phyloP scores from a whole-genome alignment of 257 asterid species.

The Phtheirospermum japonicum region DNA sequence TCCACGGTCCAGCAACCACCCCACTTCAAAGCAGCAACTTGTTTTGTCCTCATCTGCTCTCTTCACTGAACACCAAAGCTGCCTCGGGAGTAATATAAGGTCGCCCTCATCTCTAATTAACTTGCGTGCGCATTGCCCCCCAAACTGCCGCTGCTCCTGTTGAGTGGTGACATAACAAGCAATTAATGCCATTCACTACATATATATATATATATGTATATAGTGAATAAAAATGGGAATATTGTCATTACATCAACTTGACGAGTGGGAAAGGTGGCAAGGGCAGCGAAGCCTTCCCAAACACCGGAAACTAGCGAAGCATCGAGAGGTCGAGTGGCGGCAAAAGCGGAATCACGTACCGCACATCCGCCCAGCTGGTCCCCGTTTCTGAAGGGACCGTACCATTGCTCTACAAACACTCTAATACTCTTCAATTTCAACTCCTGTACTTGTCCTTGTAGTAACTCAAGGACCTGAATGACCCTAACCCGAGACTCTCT shows the following conservation, averaged over 20 bases:
- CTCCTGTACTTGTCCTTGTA: not conserved
- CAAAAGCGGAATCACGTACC: constrained; percentile 87
- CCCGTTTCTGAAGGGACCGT: constrained; percentile 92
- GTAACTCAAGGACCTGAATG: constrained; percentile 40
- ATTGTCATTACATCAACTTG: too few species aligned
- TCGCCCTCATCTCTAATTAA: constrained; percentile 40
- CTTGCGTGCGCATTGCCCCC: constrained; percentile 31
- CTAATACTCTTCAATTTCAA: constrained; percentile 40
- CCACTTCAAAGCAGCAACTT: constrained; percentile 50
- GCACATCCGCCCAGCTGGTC: constrained; percentile 96
- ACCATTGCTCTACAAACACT: constrained; percentile 88
- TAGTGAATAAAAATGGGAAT: too few species aligned
- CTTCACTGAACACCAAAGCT: constrained; percentile 69
- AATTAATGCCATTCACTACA: too few species aligned
- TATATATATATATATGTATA: too few species aligned
- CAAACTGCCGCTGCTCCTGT: constrained; percentile 36
- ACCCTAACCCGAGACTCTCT: constrained; percentile 63
- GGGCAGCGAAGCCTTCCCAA: constrained; percentile 54
- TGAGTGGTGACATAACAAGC: too few species aligned
- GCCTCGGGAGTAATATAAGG: constrained; percentile 70
- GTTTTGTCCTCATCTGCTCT: constrained; percentile 30
- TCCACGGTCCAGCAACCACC: constrained; percentile 73
- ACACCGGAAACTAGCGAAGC: constrained; percentile 45
- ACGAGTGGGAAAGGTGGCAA: constrained; percentile 37
- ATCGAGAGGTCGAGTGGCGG: constrained; percentile 57